Evolutionary conservation across 202 grass and related monocot species (phyloP).

Genomic region (Zoysia matrella): DNA sequence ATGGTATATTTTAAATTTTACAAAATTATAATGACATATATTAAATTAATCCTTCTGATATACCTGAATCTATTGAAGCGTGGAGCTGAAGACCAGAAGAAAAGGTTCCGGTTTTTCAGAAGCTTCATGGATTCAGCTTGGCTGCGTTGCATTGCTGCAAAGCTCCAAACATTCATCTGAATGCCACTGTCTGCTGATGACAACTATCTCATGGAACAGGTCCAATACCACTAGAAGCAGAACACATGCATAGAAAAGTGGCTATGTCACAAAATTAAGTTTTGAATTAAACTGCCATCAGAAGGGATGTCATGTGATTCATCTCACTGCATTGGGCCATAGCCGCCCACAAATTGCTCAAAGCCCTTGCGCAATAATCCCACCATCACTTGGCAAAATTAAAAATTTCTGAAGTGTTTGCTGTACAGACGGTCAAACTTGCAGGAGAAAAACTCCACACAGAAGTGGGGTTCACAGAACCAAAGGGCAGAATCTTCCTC

Average conservation of each 20-base stretch:
- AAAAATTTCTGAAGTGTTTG: neutral
- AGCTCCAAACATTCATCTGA: too few species aligned
- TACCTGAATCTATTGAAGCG: too few species aligned
- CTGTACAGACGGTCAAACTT: neutral
- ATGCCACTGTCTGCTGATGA: neutral
- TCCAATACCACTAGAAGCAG: neutral
- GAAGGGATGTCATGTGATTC: constrained; percentile 44
- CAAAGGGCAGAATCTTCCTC: neutral
- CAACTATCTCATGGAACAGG: neutral
- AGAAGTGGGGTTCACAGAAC: neutral
- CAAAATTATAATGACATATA: too few species aligned
- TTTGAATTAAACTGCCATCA: constrained; percentile 42
- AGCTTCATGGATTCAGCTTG: too few species aligned
- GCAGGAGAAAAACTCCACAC: neutral
- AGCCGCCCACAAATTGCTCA: constrained; percentile 45
- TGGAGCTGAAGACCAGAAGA: too few species aligned
- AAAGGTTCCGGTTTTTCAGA: too few species aligned
- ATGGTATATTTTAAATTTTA: too few species aligned
- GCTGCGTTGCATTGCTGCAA: too few species aligned
- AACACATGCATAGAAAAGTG: neutral
- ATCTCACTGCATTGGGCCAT: constrained; percentile 48
- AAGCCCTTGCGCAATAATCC: constrained; percentile 72
- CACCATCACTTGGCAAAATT: constrained; percentile 49
- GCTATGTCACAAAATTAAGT: neutral
- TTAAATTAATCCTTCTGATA: too few species aligned